Percentiles rank a stretch among this genome's conserved stretches.
Conservation (phyloP, 257 asterid species). For the Nicotiana tabacum region DNA sequence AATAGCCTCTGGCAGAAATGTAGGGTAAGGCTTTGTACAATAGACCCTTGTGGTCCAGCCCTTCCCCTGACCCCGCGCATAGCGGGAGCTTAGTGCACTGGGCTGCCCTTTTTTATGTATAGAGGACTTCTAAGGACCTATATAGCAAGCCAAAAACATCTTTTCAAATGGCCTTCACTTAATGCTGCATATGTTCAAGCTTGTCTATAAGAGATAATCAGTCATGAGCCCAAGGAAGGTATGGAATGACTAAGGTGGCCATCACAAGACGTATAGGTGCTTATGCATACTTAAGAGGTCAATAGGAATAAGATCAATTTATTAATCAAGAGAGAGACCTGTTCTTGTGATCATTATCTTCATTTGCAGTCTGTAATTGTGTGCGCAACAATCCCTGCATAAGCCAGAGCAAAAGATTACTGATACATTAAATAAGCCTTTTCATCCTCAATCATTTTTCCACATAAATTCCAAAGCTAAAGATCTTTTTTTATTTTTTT, state of each 20-base stretch:
- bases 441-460: neutral
- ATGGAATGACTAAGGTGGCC: neutral
- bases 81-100: too few relatives aligned
- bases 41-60: too few relatives aligned
- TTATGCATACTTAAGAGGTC: neutral
- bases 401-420: constrained; percentile 7
- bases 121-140: neutral
- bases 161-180: neutral
- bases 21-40: too few relatives aligned
- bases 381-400: constrained; percentile 76
- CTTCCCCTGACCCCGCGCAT: too few relatives aligned
- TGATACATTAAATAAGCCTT: neutral
- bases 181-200: neutral
- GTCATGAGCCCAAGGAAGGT: neutral
- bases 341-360: constrained; percentile 76
- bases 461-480: neutral
- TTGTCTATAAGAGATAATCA: neutral
- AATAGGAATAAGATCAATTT: constrained; percentile 2
- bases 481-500: neutral
- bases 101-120: neutral
- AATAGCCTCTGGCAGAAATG: too few relatives aligned
- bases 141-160: neutral
- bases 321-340: constrained; percentile 40
- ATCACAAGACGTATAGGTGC: neutral
- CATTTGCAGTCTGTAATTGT: constrained; percentile 75